phyloP scores from a whole-genome alignment of 371 early-diverging fungal genomes.

The Blakeslea trispora region DNA sequence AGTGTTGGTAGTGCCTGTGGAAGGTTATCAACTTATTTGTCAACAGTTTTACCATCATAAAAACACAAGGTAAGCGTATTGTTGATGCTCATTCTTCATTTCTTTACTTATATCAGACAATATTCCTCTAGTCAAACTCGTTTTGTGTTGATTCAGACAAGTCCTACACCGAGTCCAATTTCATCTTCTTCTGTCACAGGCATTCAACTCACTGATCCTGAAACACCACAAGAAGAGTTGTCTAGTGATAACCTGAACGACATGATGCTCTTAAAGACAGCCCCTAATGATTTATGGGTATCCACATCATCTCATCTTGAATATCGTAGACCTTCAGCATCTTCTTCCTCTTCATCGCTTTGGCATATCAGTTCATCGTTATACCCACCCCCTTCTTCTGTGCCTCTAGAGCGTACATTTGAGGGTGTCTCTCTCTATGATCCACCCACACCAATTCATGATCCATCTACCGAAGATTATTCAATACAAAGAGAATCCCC shows the following conservation, averaged over 20 bases:
- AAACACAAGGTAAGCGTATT: conserved; percentile 1
- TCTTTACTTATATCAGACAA: not conserved
- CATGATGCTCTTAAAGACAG: no score
- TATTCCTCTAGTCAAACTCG: not conserved
- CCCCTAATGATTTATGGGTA: conserved; percentile 14
- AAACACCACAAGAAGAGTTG: conserved; percentile 7
- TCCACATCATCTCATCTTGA: not conserved
- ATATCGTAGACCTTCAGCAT: not conserved
- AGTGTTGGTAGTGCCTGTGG: conserved; percentile 23
- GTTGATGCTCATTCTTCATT: not conserved
- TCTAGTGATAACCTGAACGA: no score
- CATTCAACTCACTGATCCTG: conserved; percentile 23
- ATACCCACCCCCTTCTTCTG: not conserved
- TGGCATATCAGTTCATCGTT: conserved; percentile 7
- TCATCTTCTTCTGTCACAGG: conserved; percentile 18
- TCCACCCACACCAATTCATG: conserved; percentile 20
- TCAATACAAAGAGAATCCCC: not conserved
- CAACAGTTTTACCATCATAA: conserved; percentile 9
- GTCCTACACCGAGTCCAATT: conserved; percentile 10
- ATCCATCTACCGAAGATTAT: not conserved
- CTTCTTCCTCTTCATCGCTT: not conserved
- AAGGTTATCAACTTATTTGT: conserved; percentile 12
- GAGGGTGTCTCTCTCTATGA: conserved; percentile 24
- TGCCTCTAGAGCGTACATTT: not conserved
- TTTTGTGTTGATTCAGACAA: conserved; percentile 6